These are phyloP conservation scores for Tetrahymena malaccensis DNA, from an alignment of 73 alveolate genomes.

Conservation along the genomic window DNA sequence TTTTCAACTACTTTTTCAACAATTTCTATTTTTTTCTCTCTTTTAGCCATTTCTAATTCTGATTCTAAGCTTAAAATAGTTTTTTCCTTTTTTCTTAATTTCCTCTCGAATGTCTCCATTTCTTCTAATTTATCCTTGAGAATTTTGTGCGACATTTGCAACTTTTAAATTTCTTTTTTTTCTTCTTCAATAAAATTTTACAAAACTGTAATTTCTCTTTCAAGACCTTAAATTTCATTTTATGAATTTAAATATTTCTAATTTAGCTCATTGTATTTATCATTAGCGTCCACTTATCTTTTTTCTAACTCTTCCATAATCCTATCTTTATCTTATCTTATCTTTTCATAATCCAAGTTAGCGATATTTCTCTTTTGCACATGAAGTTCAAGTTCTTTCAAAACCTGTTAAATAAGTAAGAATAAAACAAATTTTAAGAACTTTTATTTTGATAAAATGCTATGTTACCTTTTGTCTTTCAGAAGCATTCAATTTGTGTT, in stretches of 20 bases:
- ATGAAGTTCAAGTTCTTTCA: background rate
- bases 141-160: background rate
- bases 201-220: background rate
- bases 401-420: background rate
- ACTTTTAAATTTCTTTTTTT: background rate
- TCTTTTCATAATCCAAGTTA: background rate
- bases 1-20: background rate
- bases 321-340: background rate
- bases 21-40: background rate
- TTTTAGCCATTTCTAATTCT: background rate
- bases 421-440: background rate
- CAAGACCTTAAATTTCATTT: background rate
- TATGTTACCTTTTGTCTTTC: background rate
- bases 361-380: background rate
- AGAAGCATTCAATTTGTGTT: background rate
- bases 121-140: background rate
- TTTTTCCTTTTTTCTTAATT: background rate
- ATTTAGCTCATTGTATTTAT: background rate
- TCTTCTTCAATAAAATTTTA: background rate
- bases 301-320: background rate
- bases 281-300: background rate
- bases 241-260: background rate
- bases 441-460: background rate
- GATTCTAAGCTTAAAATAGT: background rate
- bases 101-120: background rate